Conservation (phyloP, 495 filamentous ascomycete species). For the Tuber magnatum region DNA sequence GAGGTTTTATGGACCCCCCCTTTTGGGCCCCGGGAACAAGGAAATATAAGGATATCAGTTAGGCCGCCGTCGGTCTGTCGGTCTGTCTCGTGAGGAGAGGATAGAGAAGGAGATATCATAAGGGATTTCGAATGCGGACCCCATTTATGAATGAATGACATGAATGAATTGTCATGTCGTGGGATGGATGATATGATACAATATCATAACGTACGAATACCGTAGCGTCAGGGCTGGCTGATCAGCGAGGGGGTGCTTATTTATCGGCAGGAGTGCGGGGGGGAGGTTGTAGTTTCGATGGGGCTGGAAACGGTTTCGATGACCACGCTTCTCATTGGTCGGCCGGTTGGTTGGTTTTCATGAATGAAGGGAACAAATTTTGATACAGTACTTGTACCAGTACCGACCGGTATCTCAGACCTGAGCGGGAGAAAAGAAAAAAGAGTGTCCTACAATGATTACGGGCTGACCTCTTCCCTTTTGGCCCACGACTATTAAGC, state of each 20-base stretch:
- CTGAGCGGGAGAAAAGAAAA: background rate
- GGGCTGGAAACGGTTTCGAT: background rate
- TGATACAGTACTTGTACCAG: background rate
- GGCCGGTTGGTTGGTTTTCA: background rate
- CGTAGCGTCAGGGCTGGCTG: background rate
- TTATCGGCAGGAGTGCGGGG: background rate
- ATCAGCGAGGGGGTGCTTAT: background rate
- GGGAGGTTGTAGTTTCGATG: background rate
- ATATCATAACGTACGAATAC: background rate
- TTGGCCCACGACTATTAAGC: background rate
- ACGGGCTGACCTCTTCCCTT: background rate
- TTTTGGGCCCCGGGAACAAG: background rate
- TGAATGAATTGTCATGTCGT: background rate
- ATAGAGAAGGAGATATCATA: background rate
- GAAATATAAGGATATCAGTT: background rate
- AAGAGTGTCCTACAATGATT: background rate
- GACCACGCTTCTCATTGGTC: background rate
- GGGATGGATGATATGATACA: background rate
- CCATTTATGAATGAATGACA: background rate
- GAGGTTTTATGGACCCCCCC: background rate
- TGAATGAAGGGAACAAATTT: background rate
- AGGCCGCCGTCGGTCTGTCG: background rate
- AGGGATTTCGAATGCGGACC: background rate
- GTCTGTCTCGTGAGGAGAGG: no score
- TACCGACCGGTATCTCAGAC: background rate